A percentile compares a stretch with the other conserved stretches of the same genome.
Conservation (phyloP, 176 grass and related monocot genomes). For the Zea luxurians region DNA sequence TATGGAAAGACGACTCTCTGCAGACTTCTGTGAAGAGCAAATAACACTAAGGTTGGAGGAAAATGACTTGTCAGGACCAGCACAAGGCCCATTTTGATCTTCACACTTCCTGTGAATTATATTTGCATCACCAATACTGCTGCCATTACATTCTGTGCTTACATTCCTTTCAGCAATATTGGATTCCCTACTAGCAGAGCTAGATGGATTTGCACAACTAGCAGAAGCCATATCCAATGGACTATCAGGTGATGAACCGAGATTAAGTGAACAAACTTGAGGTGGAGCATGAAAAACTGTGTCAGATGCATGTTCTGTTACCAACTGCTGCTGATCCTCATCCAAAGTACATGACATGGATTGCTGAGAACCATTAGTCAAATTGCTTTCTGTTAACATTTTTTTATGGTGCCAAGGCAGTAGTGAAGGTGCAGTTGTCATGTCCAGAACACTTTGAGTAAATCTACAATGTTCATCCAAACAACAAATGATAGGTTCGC, state of each 20-base stretch:
- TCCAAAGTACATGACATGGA: conserved; percentile 36
- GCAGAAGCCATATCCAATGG: conserved; percentile 12
- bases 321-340: conserved; percentile 30
- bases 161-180: conserved; percentile 30
- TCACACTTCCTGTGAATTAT: conserved; percentile 20
- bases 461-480: conserved; percentile 29
- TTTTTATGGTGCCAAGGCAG: conserved; percentile 52
- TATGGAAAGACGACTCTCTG: conserved; percentile 28
- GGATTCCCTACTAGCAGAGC: conserved; percentile 25
- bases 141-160: conserved; percentile 31
- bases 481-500: conserved; percentile 43
- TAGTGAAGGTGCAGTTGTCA: conserved; percentile 39
- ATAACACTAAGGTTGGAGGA: conserved; percentile 23
- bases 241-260: conserved; percentile 35
- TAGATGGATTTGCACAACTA: conserved; percentile 38
- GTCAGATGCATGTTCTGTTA: conserved; percentile 36
- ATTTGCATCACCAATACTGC: conserved; percentile 17
- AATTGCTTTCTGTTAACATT: conserved; percentile 39
- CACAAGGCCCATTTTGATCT: conserved; percentile 38
- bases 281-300: conserved; percentile 23
- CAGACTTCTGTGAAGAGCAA: conserved; percentile 37
- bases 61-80: conserved; percentile 26
- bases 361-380: conserved; percentile 18
- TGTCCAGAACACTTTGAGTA: conserved; percentile 34
- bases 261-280: conserved; percentile 21